phyloP scores from a whole-genome alignment of 805 yeast genomes.

The Ogataea chonburiensis region DNA sequence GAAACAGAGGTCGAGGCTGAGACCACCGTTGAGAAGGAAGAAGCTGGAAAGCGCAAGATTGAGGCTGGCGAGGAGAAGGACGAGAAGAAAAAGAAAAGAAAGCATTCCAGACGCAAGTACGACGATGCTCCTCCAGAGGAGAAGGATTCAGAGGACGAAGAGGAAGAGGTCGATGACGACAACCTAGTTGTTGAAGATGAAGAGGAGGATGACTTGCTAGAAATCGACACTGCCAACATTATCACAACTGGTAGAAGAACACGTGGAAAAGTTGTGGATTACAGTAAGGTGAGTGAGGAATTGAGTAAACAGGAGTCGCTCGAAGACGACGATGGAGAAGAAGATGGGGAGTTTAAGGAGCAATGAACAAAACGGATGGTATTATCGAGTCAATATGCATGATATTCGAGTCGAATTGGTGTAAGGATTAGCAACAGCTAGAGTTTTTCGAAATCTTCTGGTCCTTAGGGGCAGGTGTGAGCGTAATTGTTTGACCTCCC shows the following conservation, averaged over 20 bases:
- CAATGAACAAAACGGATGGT: constrained; percentile 16
- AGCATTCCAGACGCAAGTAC: constrained; percentile 23
- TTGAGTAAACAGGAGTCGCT: constrained; percentile 49
- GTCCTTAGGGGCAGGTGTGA: constrained; percentile 91
- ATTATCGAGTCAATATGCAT: constrained; percentile 12
- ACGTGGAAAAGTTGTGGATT: constrained; percentile 85
- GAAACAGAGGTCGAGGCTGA: constrained; percentile 4
- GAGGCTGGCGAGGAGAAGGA: constrained; percentile 11
- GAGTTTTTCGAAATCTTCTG: constrained; percentile 56
- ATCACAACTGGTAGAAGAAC: constrained; percentile 87
- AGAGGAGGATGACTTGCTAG: constrained; percentile 76
- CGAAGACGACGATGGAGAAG: constrained; percentile 50
- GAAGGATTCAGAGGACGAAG: constrained; percentile 33
- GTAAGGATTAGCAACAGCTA: constrained; percentile 60
- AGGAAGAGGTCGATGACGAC: constrained; percentile 49
- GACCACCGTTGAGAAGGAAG: constrained; percentile 3
- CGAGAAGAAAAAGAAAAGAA: constrained; percentile 27
- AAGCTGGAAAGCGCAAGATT: constrained; percentile 9
- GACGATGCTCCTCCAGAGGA: constrained; percentile 34
- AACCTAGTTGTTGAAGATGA: constrained; percentile 57
- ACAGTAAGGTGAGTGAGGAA: constrained; percentile 74
- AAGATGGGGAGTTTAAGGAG: constrained; percentile 52
- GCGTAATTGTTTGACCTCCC: constrained; percentile 86
- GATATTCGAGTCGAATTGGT: constrained; percentile 7
- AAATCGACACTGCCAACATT: constrained; percentile 79